These are phyloP conservation scores for Penicillium waksmanii DNA, from an alignment of 495 filamentous ascomycete species.

Conservation along the genomic window DNA sequence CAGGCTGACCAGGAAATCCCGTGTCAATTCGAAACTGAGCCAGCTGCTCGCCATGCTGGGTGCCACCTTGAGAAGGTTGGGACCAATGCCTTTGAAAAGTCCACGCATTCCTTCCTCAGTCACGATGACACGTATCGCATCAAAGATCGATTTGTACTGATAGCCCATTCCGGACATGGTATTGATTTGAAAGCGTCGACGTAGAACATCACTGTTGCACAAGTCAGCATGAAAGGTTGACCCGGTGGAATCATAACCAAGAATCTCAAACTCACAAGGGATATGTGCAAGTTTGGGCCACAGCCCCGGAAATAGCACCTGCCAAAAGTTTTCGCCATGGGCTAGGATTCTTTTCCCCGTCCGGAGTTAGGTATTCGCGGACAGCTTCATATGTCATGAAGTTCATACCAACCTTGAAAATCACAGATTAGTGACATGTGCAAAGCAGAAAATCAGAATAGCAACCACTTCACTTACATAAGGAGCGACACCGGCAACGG, in stretches of 20 bases:
- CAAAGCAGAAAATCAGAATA: background rate
- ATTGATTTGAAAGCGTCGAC: slow-evolving; percentile 95
- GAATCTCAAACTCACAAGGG: slow-evolving; percentile 73
- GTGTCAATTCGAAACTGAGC: slow-evolving; percentile 92
- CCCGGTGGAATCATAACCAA: background rate
- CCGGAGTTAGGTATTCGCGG: slow-evolving; percentile 80
- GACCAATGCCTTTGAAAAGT: slow-evolving; percentile 90
- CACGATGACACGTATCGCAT: slow-evolving; percentile 82
- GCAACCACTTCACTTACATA: slow-evolving; percentile 63
- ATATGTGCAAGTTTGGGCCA: slow-evolving; percentile 97
- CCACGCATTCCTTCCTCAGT: slow-evolving; percentile 75
- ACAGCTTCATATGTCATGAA: slow-evolving; percentile 97
- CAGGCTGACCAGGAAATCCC: slow-evolving; percentile 77
- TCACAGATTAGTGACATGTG: background rate
- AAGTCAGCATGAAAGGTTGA: slow-evolving; percentile 1
- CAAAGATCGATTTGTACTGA: slow-evolving; percentile 82
- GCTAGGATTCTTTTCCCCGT: slow-evolving; percentile 83
- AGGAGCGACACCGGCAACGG: slow-evolving; percentile 92
- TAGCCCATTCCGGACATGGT: slow-evolving; percentile 99
- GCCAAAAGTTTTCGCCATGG: slow-evolving; percentile 81
- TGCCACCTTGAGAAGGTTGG: slow-evolving; percentile 94
- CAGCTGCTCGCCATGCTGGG: slow-evolving; percentile 99
- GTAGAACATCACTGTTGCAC: slow-evolving; percentile 78
- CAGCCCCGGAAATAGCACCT: slow-evolving; percentile 90
- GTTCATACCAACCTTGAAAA: slow-evolving; percentile 81